Evolutionary conservation across 148 eudicot genomes (phyloP).

Genomic region (Cornus florida): DNA sequence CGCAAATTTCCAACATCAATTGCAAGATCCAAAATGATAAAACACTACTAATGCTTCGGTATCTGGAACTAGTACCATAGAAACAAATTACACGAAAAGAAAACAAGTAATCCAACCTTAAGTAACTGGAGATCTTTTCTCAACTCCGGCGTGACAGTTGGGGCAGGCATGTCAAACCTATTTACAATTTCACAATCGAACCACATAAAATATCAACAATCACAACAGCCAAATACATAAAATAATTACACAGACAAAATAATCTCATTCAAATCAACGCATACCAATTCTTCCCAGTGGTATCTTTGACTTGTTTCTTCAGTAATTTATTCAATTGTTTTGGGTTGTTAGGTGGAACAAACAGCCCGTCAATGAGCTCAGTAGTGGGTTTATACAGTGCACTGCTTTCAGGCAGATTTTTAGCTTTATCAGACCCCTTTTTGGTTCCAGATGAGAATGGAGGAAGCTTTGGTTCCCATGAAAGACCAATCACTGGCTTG

Average conservation of each 20-base stretch:
- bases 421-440: conserved; percentile 11
- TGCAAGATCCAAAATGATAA: too few relatives aligned
- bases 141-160: conserved; percentile 71
- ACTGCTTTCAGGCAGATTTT: conserved; percentile 11
- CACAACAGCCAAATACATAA: background rate
- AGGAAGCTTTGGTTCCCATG: conserved; percentile 82
- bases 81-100: background rate
- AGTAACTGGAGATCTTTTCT: conserved; percentile 82
- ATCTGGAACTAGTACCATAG: background rate
- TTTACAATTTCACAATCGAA: conserved; percentile 5
- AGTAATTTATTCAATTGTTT: conserved; percentile 58
- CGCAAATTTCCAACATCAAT: background rate
- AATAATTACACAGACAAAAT: background rate
- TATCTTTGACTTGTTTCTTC: conserved; percentile 77
- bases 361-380: conserved; percentile 83
- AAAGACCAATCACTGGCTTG: conserved; percentile 54
- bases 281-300: conserved; percentile 77
- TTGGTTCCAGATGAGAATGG: conserved; percentile 12
- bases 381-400: conserved; percentile 42
- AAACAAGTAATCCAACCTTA: conserved; percentile 42
- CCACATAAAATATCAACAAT: background rate
- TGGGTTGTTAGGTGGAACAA: conserved; percentile 80
- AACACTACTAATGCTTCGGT: too few relatives aligned
- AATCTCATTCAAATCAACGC: background rate
- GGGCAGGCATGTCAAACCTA: conserved; percentile 98